Percentiles rank a stretch among this genome's conserved stretches.
These are phyloP conservation scores for Dothistroma pini DNA, from an alignment of 2,329 filamentous ascomycete species.

Conservation along the genomic window DNA sequence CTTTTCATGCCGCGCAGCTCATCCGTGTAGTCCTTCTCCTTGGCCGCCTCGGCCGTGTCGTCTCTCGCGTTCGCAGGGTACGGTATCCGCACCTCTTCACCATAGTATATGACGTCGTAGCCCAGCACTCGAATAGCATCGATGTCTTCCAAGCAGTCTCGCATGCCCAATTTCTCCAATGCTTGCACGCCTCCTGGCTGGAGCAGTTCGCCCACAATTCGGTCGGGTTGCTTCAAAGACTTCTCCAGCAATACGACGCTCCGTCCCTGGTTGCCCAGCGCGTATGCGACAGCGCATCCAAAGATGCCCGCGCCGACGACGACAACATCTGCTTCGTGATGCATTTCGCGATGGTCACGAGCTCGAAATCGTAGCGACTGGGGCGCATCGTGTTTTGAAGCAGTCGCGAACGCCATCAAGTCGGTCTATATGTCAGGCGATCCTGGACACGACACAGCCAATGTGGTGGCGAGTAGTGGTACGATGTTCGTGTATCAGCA, in stretches of 20 bases:
- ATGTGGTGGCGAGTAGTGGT: neutral
- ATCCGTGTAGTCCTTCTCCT: constrained; percentile 31
- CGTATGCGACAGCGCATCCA: constrained; percentile 79
- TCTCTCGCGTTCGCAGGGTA: constrained; percentile 63
- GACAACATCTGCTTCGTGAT: constrained; percentile 74
- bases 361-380: constrained; percentile 19
- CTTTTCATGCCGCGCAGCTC: constrained; percentile 33
- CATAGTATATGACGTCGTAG: constrained; percentile 83
- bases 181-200: constrained; percentile 88
- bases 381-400: constrained; percentile 6
- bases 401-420: neutral
- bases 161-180: constrained; percentile 73
- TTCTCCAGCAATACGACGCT: constrained; percentile 87
- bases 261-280: constrained; percentile 82
- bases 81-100: constrained; percentile 67
- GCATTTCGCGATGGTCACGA: constrained; percentile 45
- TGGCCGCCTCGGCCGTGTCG: constrained; percentile 33
- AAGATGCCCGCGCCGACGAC: constrained; percentile 89
- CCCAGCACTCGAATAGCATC: constrained; percentile 79
- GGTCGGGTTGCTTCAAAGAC: constrained; percentile 86
- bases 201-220: constrained; percentile 92
- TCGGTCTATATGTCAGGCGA: neutral
- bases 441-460: neutral
- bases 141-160: constrained; percentile 80
- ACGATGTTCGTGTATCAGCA: neutral